Evolutionary conservation across 78 protist species (phyloP).

Genomic region (Pigoraptor vietnamica): DNA sequence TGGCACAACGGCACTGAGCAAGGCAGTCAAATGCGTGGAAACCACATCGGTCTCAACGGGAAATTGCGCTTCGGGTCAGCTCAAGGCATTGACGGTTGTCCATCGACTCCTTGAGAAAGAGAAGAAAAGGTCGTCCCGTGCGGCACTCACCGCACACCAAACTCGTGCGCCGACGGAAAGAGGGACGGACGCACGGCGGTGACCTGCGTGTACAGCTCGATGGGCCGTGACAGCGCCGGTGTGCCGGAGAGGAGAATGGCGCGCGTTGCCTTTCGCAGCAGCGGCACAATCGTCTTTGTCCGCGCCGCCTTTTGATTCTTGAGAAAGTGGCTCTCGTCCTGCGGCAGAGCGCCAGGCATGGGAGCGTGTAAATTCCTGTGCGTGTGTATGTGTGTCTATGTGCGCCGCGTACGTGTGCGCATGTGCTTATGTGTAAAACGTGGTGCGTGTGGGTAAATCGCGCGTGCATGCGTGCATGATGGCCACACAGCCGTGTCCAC

Average conservation of each 20-base stretch:
- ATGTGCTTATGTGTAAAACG: too few species aligned
- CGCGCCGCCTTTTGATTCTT: conserved; percentile 38
- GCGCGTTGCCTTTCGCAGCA: not conserved
- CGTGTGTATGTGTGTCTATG: too few species aligned
- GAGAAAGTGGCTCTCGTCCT: conserved; percentile 14
- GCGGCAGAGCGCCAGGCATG: not conserved
- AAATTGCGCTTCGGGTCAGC: too few species aligned
- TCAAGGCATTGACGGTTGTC: too few species aligned
- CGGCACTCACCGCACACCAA: not conserved
- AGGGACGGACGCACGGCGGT: not conserved
- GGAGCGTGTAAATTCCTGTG: not conserved
- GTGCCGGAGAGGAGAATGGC: conserved; percentile 47
- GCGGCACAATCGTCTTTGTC: conserved; percentile 14
- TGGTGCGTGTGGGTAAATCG: too few species aligned
- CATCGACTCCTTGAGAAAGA: too few species aligned
- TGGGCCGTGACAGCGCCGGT: conserved; percentile 50
- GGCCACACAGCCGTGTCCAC: not conserved
- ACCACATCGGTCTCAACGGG: too few species aligned
- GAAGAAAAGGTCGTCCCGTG: too few species aligned
- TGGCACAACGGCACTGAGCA: too few species aligned
- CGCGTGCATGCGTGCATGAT: too few species aligned
- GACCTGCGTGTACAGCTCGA: conserved; percentile 54
- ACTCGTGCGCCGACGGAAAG: conserved; percentile 15
- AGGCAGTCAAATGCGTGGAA: too few species aligned
- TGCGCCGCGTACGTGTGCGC: too few species aligned